Conservation (phyloP, 2,329 filamentous ascomycete genomes). For the Sporothrix dimorphospora region DNA sequence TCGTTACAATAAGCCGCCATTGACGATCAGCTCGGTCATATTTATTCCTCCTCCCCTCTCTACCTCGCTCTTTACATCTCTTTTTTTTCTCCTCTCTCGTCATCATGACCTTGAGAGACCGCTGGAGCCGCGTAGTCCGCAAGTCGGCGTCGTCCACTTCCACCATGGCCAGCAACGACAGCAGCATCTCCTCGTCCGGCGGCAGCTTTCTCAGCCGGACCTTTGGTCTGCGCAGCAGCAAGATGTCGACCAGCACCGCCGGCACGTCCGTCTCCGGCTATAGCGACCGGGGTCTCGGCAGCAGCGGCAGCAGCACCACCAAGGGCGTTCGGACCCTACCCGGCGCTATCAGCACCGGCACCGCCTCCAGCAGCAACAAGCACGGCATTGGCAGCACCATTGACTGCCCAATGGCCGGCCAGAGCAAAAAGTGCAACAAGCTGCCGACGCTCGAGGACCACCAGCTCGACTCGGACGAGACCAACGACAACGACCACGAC, state of each 20-base stretch:
- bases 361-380: background rate
- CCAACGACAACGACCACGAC: constrained; percentile 30
- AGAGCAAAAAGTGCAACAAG: constrained; percentile 23
- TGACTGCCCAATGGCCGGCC: constrained; percentile 12
- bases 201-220: constrained; percentile 25
- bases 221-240: constrained; percentile 30
- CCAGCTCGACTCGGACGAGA: background rate
- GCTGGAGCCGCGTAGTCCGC: constrained; percentile 32
- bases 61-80: background rate
- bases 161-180: constrained; percentile 17
- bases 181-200: constrained; percentile 12
- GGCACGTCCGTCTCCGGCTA: background rate
- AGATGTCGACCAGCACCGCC: constrained; percentile 14
- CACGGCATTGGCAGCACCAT: constrained; percentile 7
- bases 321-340: background rate
- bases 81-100: background rate
- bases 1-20: background rate
- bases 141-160: constrained; percentile 28
- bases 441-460: constrained; percentile 11
- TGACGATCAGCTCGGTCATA: background rate
- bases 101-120: constrained; percentile 34
- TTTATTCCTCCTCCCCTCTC: background rate
- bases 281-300: constrained; percentile 18
- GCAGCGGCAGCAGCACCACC: constrained; percentile 10
- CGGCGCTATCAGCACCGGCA: background rate